These are phyloP conservation scores for Acrodontium crateriforme DNA, from an alignment of 2,329 filamentous ascomycete genomes.

Conservation along the genomic window DNA sequence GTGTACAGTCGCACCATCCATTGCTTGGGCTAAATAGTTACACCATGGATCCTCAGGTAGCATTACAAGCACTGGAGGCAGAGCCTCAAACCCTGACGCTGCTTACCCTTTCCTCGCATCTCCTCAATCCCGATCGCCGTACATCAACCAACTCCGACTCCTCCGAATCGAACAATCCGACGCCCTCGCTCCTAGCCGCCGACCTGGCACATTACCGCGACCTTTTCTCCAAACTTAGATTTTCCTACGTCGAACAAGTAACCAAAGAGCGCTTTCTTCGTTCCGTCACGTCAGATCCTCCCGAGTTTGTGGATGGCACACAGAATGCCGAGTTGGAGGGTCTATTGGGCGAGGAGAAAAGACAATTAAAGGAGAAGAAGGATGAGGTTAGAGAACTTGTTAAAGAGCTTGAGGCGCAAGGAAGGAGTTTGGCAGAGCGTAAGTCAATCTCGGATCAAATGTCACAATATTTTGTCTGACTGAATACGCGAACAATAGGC, in stretches of 20 bases:
- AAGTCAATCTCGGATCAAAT: constrained; percentile 12
- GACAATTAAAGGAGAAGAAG: constrained; percentile 65
- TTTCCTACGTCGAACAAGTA: constrained; percentile 95
- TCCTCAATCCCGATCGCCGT: constrained; percentile 4
- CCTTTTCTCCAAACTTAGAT: constrained; percentile 88
- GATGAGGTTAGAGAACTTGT: constrained; percentile 62
- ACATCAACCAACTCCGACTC: constrained; percentile 3
- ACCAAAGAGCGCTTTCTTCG: constrained; percentile 97
- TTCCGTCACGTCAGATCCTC: constrained; percentile 80
- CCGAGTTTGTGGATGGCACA: constrained; percentile 64
- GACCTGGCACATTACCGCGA: constrained; percentile 88
- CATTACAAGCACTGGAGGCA: no score
- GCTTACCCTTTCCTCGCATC: constrained; percentile 4
- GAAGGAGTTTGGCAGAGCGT: constrained; percentile 42
- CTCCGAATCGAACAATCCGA: constrained; percentile 3
- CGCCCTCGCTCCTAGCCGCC: constrained; percentile 57
- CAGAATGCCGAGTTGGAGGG: constrained; percentile 71
- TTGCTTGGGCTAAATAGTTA: no score
- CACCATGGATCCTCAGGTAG: no score
- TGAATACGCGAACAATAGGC: constrained; percentile 20
- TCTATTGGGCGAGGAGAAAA: constrained; percentile 57
- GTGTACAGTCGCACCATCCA: no score
- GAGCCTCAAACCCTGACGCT: no score
- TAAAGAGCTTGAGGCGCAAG: constrained; percentile 53
- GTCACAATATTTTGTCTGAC: not conserved